Evolutionary conservation across 2,329 filamentous ascomycete species (phyloP).

Genomic region (Bipolaris oryzae): DNA sequence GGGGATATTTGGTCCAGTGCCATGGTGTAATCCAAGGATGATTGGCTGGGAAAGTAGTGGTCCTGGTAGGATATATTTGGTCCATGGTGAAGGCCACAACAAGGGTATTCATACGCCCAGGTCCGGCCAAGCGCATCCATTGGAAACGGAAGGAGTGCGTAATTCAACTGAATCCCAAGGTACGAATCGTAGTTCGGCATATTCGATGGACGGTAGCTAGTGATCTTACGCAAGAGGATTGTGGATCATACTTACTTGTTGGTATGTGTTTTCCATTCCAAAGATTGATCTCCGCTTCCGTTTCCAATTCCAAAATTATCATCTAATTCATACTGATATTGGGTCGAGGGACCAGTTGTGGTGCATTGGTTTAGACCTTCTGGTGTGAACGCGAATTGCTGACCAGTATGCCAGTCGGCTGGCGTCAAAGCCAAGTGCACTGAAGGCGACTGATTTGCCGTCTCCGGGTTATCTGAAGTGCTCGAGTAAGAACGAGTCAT

Average conservation of each 20-base stretch:
- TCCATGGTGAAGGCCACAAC: not conserved
- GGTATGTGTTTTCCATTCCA: not conserved
- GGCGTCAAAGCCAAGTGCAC: not conserved
- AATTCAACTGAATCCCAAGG: too few species aligned
- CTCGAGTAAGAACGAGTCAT: conserved; percentile 19
- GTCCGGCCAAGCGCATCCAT: not conserved
- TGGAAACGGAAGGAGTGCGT: not conserved
- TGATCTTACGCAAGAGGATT: conserved; percentile 7
- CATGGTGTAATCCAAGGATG: too few species aligned
- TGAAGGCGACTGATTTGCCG: not conserved
- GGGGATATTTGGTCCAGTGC: too few species aligned
- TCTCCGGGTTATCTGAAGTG: conserved; percentile 2
- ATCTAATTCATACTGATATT: conserved; percentile 2
- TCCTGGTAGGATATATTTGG: too few species aligned
- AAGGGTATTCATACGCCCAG: not conserved
- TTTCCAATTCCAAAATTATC: not conserved
- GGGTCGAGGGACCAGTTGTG: not conserved
- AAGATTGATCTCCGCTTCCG: not conserved
- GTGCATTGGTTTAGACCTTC: not conserved
- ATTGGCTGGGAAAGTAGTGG: too few species aligned
- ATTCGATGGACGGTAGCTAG: not conserved
- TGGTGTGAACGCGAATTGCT: not conserved
- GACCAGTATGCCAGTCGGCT: not conserved
- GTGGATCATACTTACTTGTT: conserved; percentile 16
- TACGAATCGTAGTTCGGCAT: not conserved